Base-by-base conservation (phyloP, 306 rosid genomes). In the Datisca glomerata region DNA sequence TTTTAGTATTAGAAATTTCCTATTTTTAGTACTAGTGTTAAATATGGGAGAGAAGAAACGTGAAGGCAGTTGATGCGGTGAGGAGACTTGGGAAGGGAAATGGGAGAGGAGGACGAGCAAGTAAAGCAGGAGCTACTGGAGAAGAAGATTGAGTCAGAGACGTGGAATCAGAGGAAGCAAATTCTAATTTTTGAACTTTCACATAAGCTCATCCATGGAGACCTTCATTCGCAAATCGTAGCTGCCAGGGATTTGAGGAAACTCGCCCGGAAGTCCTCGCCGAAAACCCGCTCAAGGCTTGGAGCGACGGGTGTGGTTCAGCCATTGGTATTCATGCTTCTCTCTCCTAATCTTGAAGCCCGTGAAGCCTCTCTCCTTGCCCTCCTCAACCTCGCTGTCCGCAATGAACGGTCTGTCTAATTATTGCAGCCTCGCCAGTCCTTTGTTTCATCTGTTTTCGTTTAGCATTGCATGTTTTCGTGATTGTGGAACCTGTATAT, bases 381-480 rank as follows among this genome's bases (percentile, higher is more conserved):
- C 17, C 89, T 85, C 27, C 96, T 85, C 66, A 85, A 85, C 41
- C 89, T 85, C 31, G 96, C 96, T 14, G 93, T 75, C 32, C 82
- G 89, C 35, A 71, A 85, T 21, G 93, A 80, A 58, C 50, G 89
- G 96, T 85, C 24, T 33, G 41, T 17, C 42, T 23, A 42, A 18
- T 4, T 42, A 12, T 41, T 41, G 3, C 20, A 36, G 6, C 29
- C 24, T 48, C 12, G 3, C 8, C 13, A 2, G 1, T 3, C 8
- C 4, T 21, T 16, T 12, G n/a, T 2, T 41, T 11, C 27, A 24
- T 15, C 11, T 13, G 31, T 19, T 43, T 9, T 15, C 21, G 20
- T 56, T 22, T 20, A 4, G 12, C 10, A 10, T 5, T 18, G 2
- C 31, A 6, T n/a, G 18, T 31, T 37, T 25, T 16, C 32, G 4